phyloP scores from a whole-genome alignment of 2,329 filamentous ascomycete species.

The Nothopassalora personata region DNA sequence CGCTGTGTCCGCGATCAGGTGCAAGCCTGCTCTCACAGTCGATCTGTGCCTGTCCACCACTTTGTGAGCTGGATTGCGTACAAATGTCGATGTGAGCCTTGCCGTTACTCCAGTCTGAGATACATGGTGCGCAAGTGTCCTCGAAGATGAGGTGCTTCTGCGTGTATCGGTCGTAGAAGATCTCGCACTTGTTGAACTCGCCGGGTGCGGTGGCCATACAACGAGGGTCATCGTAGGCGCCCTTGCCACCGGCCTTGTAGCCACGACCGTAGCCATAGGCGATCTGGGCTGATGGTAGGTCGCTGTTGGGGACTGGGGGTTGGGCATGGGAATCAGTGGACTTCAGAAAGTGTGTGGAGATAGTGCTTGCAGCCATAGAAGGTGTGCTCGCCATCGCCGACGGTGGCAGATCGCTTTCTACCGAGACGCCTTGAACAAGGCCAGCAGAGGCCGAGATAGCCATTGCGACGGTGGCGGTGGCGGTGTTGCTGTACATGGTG shows the following conservation, averaged over 20 bases:
- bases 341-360: not conserved
- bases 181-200: constrained; percentile 41
- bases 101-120: constrained; percentile 21
- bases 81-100: constrained; percentile 22
- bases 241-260: constrained; percentile 38
- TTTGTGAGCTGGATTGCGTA: constrained; percentile 16
- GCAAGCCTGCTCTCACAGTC: constrained; percentile 19
- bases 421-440: constrained; percentile 4
- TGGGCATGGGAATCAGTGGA: too few relatives aligned
- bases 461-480: not conserved
- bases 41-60: constrained; percentile 23
- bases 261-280: constrained; percentile 28
- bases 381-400: constrained; percentile 17
- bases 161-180: constrained; percentile 42
- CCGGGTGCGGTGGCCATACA: constrained; percentile 41
- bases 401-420: constrained; percentile 11
- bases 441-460: constrained; percentile 3
- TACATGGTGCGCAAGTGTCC: constrained; percentile 34
- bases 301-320: constrained; percentile 23
- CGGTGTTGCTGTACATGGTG: not conserved
- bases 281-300: constrained; percentile 22
- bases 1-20: too few relatives aligned
- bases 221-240: constrained; percentile 40
- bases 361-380: constrained; percentile 18
- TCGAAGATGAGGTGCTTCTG: constrained; percentile 41